Percentiles rank a stretch among this genome's conserved stretches.
These are phyloP conservation scores for Fusarium stilboides DNA, from an alignment of 2,329 filamentous ascomycete species.

Conservation along the genomic window DNA sequence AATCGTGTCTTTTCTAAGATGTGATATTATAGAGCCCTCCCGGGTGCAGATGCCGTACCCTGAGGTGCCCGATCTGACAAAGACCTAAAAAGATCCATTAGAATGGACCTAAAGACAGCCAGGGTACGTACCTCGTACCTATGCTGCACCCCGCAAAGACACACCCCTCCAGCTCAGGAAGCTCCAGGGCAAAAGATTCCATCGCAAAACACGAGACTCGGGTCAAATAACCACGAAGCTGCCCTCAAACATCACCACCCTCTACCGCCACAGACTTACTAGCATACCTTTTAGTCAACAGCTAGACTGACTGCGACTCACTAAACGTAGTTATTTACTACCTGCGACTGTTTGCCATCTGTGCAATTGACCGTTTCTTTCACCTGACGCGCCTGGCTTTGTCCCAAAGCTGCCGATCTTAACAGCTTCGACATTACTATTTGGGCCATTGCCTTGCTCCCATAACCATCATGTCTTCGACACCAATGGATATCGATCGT, in stretches of 20 bases:
- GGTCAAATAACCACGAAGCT: constrained; percentile 11
- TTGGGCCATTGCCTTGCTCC: neutral
- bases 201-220: constrained; percentile 32
- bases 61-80: neutral
- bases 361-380: constrained; percentile 9
- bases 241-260: constrained; percentile 2
- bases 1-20: neutral
- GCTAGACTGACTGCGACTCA: neutral
- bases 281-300: neutral
- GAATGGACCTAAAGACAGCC: neutral
- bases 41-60: neutral
- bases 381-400: constrained; percentile 9
- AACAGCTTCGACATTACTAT: constrained; percentile 3
- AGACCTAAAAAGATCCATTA: neutral
- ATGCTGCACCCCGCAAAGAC: constrained; percentile 39
- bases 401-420: constrained; percentile 1
- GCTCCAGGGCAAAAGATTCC: constrained; percentile 33
- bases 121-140: constrained; percentile 8
- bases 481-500: constrained; percentile 71
- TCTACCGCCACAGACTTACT: neutral
- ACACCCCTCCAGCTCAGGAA: constrained; percentile 45
- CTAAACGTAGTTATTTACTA: neutral
- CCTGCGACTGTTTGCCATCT: constrained; percentile 1
- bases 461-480: constrained; percentile 62
- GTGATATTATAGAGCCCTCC: neutral